Percentiles rank a stretch among this genome's conserved stretches.
phyloP scores from a whole-genome alignment of 306 rosid species.

The Ziziphus jujuba region DNA sequence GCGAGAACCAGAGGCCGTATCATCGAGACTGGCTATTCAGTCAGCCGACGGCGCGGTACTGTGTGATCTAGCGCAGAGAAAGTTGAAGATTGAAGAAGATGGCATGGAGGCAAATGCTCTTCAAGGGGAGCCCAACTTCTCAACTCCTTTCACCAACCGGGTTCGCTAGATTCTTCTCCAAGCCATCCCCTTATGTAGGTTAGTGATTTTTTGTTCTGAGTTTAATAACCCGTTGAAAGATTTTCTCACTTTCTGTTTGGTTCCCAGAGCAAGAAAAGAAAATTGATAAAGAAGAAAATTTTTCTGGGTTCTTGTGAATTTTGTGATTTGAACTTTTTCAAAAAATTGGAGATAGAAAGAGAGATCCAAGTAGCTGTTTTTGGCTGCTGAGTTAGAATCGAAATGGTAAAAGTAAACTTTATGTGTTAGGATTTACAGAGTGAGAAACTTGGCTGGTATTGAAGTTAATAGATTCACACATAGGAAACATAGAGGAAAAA shows the following conservation, averaged over 20 bases:
- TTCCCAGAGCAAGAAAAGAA: not conserved
- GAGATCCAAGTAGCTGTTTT: no score
- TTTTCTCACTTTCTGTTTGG: not conserved
- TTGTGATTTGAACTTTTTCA: not conserved
- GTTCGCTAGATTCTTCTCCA: constrained; percentile 61
- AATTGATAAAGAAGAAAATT: not conserved
- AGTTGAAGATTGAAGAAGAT: constrained; percentile 11
- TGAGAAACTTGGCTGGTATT: not conserved
- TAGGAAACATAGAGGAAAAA: not conserved
- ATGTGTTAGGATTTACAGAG: not conserved
- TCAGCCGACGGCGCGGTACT: not conserved
- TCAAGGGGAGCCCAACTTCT: constrained; percentile 23
- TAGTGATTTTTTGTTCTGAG: not conserved
- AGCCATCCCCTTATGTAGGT: constrained; percentile 51
- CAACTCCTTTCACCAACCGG: constrained; percentile 10
- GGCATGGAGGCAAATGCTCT: constrained; percentile 47
- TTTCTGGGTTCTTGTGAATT: not conserved
- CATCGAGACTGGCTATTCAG: no score
- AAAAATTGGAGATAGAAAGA: not conserved
- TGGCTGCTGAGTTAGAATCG: not conserved
- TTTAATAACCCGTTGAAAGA: not conserved
- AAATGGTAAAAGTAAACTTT: not conserved
- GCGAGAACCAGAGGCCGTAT: no score
- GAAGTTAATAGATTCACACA: not conserved
- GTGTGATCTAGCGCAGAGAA: no score